Conservation (phyloP, 192 early-diverging fungal species). For the Gamsiella multidivaricata region DNA sequence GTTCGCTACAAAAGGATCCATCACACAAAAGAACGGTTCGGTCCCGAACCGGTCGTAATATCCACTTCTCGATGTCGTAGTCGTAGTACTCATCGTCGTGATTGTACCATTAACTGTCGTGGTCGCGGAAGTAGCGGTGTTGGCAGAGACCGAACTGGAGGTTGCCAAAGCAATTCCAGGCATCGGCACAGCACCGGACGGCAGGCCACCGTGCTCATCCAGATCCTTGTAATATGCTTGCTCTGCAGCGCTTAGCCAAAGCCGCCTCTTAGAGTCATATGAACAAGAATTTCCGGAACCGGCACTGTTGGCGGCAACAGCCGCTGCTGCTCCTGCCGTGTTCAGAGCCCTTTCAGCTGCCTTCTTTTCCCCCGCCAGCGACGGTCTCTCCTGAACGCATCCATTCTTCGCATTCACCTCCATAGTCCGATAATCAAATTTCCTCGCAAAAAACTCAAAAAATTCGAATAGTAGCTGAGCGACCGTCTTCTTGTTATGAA, state of each 20-base stretch:
- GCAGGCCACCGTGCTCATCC: constrained; percentile 11
- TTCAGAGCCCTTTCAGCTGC: neutral
- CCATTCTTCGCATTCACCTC: constrained; percentile 22
- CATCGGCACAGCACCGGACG: constrained; percentile 5
- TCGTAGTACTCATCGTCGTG: too few relatives aligned
- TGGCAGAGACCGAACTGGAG: too few relatives aligned
- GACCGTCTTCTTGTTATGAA: constrained; percentile 28
- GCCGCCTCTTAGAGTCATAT: constrained; percentile 10
- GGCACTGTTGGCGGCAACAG: neutral
- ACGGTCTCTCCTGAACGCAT: constrained; percentile 13
- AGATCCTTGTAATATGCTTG: constrained; percentile 23
- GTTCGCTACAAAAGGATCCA: constrained; percentile 31
- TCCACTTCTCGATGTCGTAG: neutral
- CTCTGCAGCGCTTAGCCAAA: constrained; percentile 18
- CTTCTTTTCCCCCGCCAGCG: constrained; percentile 1
- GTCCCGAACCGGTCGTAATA: neutral
- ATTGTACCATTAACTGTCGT: neutral
- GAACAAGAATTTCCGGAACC: neutral
- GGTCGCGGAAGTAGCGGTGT: neutral
- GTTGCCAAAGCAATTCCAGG: too few relatives aligned
- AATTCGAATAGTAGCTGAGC: constrained; percentile 35
- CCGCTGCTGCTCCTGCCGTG: neutral
- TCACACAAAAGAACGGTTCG: constrained; percentile 34
- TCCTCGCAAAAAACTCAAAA: constrained; percentile 31
- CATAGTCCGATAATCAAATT: constrained; percentile 46